Evolutionary conservation across 768 basidiomycete species (phyloP).

Genomic region (Nidularia pulvinata): DNA sequence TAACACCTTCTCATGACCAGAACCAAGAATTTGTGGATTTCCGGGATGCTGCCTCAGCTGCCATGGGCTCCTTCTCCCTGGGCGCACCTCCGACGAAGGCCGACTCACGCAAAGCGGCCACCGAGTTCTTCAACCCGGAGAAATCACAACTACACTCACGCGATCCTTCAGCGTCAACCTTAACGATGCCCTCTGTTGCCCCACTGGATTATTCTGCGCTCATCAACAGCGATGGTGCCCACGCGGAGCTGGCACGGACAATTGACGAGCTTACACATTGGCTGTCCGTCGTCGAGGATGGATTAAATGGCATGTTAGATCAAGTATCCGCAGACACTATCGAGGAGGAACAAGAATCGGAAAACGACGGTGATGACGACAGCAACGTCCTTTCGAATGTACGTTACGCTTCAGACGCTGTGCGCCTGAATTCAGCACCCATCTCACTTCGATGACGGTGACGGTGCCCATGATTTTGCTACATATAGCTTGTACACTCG

Average conservation of each 20-base stretch:
- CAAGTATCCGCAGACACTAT: slow-evolving; percentile 49
- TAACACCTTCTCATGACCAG: neutral
- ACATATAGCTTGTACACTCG: no score
- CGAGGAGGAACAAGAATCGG: slow-evolving; percentile 61
- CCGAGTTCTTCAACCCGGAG: slow-evolving; percentile 11
- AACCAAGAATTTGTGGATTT: neutral
- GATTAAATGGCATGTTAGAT: slow-evolving; percentile 68
- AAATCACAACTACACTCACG: slow-evolving; percentile 10
- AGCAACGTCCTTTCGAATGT: neutral
- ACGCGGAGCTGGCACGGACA: slow-evolving; percentile 68
- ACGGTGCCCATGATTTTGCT: no score
- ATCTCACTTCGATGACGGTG: no score
- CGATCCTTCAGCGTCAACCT: slow-evolving; percentile 26
- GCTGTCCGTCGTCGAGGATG: slow-evolving; percentile 73
- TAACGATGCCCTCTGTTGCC: slow-evolving; percentile 35
- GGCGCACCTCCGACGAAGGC: neutral
- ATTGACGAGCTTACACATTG: slow-evolving; percentile 78
- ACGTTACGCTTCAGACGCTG: no score
- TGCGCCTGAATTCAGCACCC: no score
- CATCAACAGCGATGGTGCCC: slow-evolving; percentile 55
- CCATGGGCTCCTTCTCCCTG: neutral
- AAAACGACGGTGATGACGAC: neutral
- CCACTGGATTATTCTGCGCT: slow-evolving; percentile 72
- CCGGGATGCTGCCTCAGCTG: neutral
- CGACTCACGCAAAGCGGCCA: slow-evolving; percentile 12